Evolutionary conservation across 371 early-diverging fungal species (phyloP).

Genomic region (Furculomyces boomerangus): DNA sequence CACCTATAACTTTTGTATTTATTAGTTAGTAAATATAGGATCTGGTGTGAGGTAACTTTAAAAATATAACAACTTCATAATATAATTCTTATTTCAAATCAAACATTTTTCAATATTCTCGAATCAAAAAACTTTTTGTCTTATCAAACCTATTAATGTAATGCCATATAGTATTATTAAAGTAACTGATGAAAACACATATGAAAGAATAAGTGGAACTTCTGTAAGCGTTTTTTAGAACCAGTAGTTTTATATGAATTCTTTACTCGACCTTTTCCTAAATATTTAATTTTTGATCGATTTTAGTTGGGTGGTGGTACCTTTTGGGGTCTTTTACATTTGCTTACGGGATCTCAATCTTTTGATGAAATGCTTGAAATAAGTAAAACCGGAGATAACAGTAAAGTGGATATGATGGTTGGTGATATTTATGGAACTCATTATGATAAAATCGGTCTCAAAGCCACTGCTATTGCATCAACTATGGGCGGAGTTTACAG

Average conservation of each 20-base stretch:
- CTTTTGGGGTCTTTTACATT: conserved; percentile 82
- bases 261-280: background rate
- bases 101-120: conserved; percentile 16
- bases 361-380: conserved; percentile 95
- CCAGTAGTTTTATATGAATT: background rate
- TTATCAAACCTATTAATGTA: conserved; percentile 20
- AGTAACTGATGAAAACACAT: conserved; percentile 38
- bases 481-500: conserved; percentile 93
- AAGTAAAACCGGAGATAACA: conserved; percentile 80
- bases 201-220: conserved; percentile 74
- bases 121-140: conserved; percentile 41
- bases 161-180: conserved; percentile 33
- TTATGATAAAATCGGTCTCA: conserved; percentile 70
- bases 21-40: conserved; percentile 31
- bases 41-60: conserved; percentile 40
- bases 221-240: conserved; percentile 19
- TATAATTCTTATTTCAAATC: conserved; percentile 63
- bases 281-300: background rate
- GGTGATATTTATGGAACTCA: conserved; percentile 93
- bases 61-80: too few species aligned
- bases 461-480: conserved; percentile 80
- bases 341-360: conserved; percentile 60
- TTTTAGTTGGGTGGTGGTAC: conserved; percentile 80
- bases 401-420: conserved; percentile 80
- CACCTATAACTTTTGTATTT: background rate